phyloP scores from a whole-genome alignment of 2,329 filamentous ascomycete species.

The Fusarium brachygibbosum region DNA sequence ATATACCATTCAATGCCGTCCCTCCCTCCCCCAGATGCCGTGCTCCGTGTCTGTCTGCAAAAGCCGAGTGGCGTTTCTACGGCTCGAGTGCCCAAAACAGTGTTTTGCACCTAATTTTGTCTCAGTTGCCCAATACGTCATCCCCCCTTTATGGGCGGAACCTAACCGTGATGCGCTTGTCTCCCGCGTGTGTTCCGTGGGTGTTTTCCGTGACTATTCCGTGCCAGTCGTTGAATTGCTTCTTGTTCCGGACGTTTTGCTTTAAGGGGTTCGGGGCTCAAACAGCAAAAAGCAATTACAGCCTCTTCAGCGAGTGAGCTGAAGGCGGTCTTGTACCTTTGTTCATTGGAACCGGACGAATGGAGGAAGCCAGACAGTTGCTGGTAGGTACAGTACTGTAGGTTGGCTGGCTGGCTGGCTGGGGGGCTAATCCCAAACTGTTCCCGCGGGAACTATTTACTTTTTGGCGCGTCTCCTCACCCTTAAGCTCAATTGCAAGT shows the following conservation, averaged over 20 bases:
- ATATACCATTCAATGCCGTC: not conserved
- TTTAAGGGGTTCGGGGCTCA: not conserved
- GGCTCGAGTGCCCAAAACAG: conserved; percentile 19
- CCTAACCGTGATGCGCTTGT: not conserved
- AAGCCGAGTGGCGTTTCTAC: conserved; percentile 24
- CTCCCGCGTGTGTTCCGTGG: not conserved
- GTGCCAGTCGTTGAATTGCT: not conserved
- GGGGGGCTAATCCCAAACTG: not conserved
- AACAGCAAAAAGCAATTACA: conserved; percentile 5
- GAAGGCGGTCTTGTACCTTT: not conserved
- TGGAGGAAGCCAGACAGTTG: conserved; percentile 6
- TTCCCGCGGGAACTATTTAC: not conserved
- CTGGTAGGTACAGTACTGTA: too few relatives aligned
- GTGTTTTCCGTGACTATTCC: not conserved
- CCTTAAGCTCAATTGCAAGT: not conserved
- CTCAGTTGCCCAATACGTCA: not conserved
- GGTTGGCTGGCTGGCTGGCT: not conserved
- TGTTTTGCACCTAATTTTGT: not conserved
- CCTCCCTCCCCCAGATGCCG: not conserved
- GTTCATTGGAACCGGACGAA: not conserved
- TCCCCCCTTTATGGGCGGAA: not conserved
- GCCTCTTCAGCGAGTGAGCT: not conserved
- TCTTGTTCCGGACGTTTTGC: conserved; percentile 7
- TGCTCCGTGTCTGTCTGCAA: conserved; percentile 3
- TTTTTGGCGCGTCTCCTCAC: too few relatives aligned